Conservation (phyloP, 2,329 filamentous ascomycete genomes). For the Aspergillus fumigatiaffinis region DNA sequence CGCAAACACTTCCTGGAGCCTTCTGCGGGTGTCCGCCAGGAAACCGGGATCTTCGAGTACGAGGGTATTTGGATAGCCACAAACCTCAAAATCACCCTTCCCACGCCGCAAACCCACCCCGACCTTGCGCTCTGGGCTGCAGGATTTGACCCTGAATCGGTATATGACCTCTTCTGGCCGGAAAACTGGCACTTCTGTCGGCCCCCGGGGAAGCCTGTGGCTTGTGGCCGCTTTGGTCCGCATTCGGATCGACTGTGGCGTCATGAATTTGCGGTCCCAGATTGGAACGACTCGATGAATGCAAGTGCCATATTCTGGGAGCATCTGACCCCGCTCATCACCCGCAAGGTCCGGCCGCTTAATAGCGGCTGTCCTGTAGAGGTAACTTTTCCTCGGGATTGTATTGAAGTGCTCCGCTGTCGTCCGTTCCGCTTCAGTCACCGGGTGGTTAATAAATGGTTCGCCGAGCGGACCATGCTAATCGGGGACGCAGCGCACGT, state of each 20-base stretch:
- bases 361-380: conserved; percentile 3
- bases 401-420: conserved; percentile 23
- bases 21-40: too few relatives aligned
- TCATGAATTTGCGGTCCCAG: too few relatives aligned
- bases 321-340: too few relatives aligned
- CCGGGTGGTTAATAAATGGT: conserved; percentile 22
- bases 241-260: too few relatives aligned
- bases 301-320: too few relatives aligned
- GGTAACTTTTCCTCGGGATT: conserved; percentile 18
- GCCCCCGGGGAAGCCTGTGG: too few relatives aligned
- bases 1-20: conserved; percentile 28
- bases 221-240: too few relatives aligned
- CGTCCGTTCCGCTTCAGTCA: conserved; percentile 19
- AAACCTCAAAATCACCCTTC: conserved; percentile 24
- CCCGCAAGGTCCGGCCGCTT: too few relatives aligned
- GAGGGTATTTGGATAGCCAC: conserved; percentile 28
- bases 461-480: conserved; percentile 10
- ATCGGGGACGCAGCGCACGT: conserved; percentile 24
- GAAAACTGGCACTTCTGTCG: conserved; percentile 15
- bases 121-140: conserved; percentile 26
- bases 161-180: conserved; percentile 29
- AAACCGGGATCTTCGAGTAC: conserved; percentile 7
- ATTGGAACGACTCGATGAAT: too few relatives aligned
- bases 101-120: conserved; percentile 24
- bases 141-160: conserved; percentile 23